These are phyloP conservation scores for Ophiostoma pallidulum DNA, from an alignment of 2,329 filamentous ascomycete species.

Conservation along the genomic window DNA sequence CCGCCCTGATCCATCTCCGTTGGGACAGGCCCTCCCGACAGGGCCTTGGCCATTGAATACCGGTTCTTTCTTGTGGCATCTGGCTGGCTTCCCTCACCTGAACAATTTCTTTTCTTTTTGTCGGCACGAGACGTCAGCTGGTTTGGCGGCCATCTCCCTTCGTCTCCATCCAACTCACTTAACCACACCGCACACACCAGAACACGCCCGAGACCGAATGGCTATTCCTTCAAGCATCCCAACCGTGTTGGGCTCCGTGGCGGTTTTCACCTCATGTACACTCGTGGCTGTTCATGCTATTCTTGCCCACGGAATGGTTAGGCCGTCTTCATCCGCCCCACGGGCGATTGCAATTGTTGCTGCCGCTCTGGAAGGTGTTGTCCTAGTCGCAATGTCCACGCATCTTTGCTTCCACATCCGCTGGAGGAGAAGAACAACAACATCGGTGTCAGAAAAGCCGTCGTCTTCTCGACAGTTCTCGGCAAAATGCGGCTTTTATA, in stretches of 20 bases:
- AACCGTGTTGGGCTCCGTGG: slow-evolving; percentile 28
- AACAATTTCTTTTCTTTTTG: not conserved
- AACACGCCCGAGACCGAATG: slow-evolving; percentile 22
- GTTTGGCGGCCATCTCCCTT: not conserved
- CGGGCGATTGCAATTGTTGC: slow-evolving; percentile 30
- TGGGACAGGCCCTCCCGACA: not conserved
- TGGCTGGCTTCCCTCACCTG: not conserved
- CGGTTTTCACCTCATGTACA: slow-evolving; percentile 30
- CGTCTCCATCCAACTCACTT: not conserved
- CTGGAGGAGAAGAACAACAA: slow-evolving; percentile 13
- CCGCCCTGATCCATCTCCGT: not conserved
- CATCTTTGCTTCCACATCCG: slow-evolving; percentile 26
- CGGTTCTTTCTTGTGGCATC: not conserved
- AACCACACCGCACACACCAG: not conserved
- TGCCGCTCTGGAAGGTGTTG: slow-evolving; percentile 27
- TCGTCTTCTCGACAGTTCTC: not conserved
- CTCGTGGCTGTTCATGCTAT: slow-evolving; percentile 32
- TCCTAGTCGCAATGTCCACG: slow-evolving; percentile 27
- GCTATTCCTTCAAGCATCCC: slow-evolving; percentile 26
- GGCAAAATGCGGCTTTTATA: slow-evolving; percentile 21
- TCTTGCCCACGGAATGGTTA: slow-evolving; percentile 27
- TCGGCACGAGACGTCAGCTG: slow-evolving; percentile 2
- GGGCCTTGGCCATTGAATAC: not conserved
- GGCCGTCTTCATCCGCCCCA: slow-evolving; percentile 22
- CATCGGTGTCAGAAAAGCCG: slow-evolving; percentile 14